Evolutionary conservation across 2,329 filamentous ascomycete genomes (phyloP).

Genomic region (Fusarium temperatum): DNA sequence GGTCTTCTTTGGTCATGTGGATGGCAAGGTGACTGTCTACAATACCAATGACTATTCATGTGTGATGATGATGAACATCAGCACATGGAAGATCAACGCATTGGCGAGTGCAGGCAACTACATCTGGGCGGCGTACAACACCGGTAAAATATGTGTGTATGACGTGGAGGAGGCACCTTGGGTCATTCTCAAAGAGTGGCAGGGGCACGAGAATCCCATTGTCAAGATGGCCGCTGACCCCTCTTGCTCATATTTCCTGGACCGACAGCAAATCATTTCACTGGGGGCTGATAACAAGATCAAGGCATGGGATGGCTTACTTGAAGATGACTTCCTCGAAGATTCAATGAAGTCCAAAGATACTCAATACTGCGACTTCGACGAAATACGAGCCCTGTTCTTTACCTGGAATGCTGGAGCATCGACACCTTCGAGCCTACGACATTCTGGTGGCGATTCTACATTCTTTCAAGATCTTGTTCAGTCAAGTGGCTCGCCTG

Average conservation of each 20-base stretch:
- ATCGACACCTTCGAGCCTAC: conserved; percentile 85
- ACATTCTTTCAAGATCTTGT: conserved; percentile 85
- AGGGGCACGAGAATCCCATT: conserved; percentile 85
- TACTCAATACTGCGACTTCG: conserved; percentile 83
- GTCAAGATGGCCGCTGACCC: conserved; percentile 80
- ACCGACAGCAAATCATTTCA: conserved; percentile 84
- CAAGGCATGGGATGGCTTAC: conserved; percentile 88
- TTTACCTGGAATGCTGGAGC: conserved; percentile 98
- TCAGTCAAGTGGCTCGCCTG: conserved; percentile 78
- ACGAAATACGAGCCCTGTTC: conserved; percentile 80
- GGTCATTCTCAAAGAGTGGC: conserved; percentile 94
- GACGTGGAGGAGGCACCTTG: conserved; percentile 85
- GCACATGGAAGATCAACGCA: conserved; percentile 93
- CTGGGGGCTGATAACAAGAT: conserved; percentile 88
- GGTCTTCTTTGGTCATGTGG: conserved; percentile 89
- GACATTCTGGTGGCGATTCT: conserved; percentile 74
- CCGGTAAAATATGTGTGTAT: conserved; percentile 92
- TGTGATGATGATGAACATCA: conserved; percentile 83
- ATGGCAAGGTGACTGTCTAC: conserved; percentile 96
- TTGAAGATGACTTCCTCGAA: conserved; percentile 96
- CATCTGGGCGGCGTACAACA: conserved; percentile 95
- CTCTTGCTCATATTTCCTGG: conserved; percentile 85
- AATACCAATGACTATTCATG: conserved; percentile 80
- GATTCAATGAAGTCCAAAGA: conserved; percentile 86
- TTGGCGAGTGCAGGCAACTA: conserved; percentile 82